Evolutionary conservation across 2,329 filamentous ascomycete genomes (phyloP).

Genomic region (Fusarium azukiicola): DNA sequence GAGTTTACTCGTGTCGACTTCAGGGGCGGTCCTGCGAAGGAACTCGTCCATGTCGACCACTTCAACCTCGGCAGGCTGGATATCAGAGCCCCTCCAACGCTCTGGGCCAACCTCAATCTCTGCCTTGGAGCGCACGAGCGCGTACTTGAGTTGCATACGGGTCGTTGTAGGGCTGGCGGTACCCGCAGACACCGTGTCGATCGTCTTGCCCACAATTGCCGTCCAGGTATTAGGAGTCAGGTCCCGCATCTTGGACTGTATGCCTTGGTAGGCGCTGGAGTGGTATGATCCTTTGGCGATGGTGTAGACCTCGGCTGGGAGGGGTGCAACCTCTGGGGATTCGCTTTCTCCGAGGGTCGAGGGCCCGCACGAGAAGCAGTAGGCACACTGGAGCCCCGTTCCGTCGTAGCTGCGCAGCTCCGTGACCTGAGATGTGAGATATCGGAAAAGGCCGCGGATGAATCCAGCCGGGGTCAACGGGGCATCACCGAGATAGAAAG

Average conservation of each 20-base stretch:
- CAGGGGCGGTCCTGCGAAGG: conserved; percentile 16
- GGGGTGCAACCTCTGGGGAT: conserved; percentile 27
- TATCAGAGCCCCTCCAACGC: background rate
- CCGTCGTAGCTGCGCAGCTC: background rate
- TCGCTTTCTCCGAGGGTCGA: conserved; percentile 16
- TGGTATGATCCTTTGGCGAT: background rate
- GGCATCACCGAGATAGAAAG: conserved; percentile 26
- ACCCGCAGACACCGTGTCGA: background rate
- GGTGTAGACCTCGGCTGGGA: conserved; percentile 21
- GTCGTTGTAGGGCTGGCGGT: background rate
- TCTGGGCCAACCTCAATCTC: conserved; percentile 3
- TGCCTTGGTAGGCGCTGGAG: background rate
- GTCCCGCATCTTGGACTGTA: conserved; percentile 29
- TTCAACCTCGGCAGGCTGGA: conserved; percentile 19
- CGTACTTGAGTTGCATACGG: conserved; percentile 19
- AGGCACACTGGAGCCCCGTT: conserved; percentile 4
- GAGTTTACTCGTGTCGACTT: conserved; percentile 15
- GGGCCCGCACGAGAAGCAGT: conserved; percentile 30
- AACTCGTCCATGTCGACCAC: conserved; percentile 27
- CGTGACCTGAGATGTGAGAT: conserved; percentile 15
- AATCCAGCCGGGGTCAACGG: conserved; percentile 16
- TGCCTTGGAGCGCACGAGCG: conserved; percentile 25
- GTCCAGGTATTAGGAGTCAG: conserved; percentile 30
- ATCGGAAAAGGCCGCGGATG: conserved; percentile 29
- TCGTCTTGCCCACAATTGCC: background rate